A percentile compares a stretch with the other conserved stretches of the same genome.
Evolutionary conservation across 1,284 basidiomycete species (phyloP).

Genomic region (Ceraceosorus bombacis): DNA sequence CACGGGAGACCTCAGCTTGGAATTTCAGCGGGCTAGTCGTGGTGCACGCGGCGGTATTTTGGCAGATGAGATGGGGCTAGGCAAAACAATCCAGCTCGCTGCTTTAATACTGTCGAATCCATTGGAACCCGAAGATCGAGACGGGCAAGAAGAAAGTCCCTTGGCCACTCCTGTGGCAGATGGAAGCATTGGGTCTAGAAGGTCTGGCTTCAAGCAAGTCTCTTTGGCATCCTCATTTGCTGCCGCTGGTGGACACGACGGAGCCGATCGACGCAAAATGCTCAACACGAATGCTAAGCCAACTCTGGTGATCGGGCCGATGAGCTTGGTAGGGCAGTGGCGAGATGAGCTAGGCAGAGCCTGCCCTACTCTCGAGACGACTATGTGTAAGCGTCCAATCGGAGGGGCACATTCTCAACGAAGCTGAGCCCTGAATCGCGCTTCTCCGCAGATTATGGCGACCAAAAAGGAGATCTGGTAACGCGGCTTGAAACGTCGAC

Average conservation of each 20-base stretch:
- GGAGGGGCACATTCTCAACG: constrained; percentile 26
- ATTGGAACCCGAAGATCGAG: constrained; percentile 10
- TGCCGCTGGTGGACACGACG: constrained; percentile 12
- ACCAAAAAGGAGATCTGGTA: constrained; percentile 68
- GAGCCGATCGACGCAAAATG: constrained; percentile 14
- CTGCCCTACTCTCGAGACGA: constrained; percentile 3
- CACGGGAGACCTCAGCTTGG: constrained; percentile 80
- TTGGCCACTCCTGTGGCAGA: not conserved
- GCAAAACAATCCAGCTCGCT: constrained; percentile 94
- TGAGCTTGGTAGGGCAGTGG: constrained; percentile 86
- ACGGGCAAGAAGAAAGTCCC: constrained; percentile 4
- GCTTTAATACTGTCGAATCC: constrained; percentile 74
- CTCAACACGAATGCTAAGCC: constrained; percentile 46
- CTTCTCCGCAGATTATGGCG: constrained; percentile 57
- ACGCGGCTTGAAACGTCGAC: constrained; percentile 54
- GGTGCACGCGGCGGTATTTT: constrained; percentile 77
- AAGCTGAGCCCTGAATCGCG: constrained; percentile 60
- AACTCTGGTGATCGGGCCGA: constrained; percentile 86
- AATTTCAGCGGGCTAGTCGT: constrained; percentile 74
- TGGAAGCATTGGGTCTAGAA: not conserved
- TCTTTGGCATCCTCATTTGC: constrained; percentile 36
- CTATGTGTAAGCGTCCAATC: not conserved
- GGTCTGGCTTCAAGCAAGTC: constrained; percentile 18
- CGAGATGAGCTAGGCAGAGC: constrained; percentile 67
- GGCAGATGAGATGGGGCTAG: constrained; percentile 78